Evolutionary conservation across 148 eudicot species (phyloP), one percentile per base, ranked within the genome.

Genomic region (Camellia granthamiana): DNA sequence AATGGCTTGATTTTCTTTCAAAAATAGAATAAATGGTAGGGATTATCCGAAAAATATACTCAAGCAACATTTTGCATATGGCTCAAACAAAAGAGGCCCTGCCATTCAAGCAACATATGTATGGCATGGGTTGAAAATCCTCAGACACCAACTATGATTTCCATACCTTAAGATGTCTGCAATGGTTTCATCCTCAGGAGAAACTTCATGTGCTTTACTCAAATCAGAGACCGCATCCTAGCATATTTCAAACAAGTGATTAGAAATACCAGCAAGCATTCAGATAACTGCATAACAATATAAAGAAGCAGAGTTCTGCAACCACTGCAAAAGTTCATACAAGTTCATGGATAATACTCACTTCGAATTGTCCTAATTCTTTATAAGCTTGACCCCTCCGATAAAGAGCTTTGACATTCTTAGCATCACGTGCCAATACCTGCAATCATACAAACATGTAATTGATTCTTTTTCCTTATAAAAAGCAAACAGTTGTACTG

Each of bases 351-450:
- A 47, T n/a, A n/a, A n/a, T 43, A 83, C 94, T 84, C 87, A 96
- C 99, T 85, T 88, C 88, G 47, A 91, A 70, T 76, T 77, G 92
- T 64, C 98, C 95, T 72, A 92, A 51, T 78, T 90, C 98, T 87
- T 87, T 92, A 82, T 92, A 92, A 66, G 98, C 99, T 86, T 92
- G 98, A 79, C 97, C 99, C 81, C 98, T 90, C 68, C 98, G 97
- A 72, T 96, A 96, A 38, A 93, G 89, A 80, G 99, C 98, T 83
- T 96, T 93, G 72, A 92, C 91, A 86, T 96, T 96, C 76, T 84
- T 89, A 49, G 81, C 83, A 84, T 96, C 99, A 85, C 80, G 81
- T 59, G 90, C 84, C 89, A 96, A 86, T 49, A 92, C 97, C 98
- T 96, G 90, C 60, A 79, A 66, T 60, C 54, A 65, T 47, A 69